phyloP scores from a whole-genome alignment of 495 filamentous ascomycete genomes.

The Hypoxylon cercidicola region DNA sequence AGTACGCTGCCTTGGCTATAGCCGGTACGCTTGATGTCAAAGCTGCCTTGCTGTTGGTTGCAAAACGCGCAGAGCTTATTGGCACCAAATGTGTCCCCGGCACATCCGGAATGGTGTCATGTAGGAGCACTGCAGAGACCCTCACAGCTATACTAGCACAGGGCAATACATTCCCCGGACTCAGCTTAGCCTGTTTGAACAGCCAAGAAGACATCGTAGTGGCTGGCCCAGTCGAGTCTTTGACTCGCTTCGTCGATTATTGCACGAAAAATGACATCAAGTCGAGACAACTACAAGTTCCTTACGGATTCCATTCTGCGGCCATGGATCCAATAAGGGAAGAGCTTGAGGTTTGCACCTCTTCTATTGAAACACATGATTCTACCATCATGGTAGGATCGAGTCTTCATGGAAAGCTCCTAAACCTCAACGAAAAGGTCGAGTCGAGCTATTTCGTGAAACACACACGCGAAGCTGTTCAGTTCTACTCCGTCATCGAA shows the following conservation, averaged over 20 bases:
- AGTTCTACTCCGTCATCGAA: slow-evolving; percentile 4
- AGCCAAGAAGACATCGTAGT: slow-evolving; percentile 32
- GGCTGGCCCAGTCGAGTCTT: slow-evolving; percentile 19
- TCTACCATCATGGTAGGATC: slow-evolving; percentile 5
- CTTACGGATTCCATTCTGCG: slow-evolving; percentile 32
- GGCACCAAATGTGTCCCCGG: slow-evolving; percentile 11
- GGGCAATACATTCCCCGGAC: background rate
- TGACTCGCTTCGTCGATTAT: slow-evolving; percentile 9
- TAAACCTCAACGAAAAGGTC: background rate
- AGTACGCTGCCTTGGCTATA: slow-evolving; percentile 30
- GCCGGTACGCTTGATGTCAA: slow-evolving; percentile 11
- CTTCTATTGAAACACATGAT: background rate
- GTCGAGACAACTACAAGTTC: slow-evolving; percentile 17
- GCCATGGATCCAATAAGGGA: slow-evolving; percentile 31
- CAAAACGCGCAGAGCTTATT: slow-evolving; percentile 31
- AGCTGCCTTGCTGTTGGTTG: slow-evolving; percentile 28
- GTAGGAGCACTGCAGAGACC: slow-evolving; percentile 11
- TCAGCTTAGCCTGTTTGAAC: slow-evolving; percentile 34
- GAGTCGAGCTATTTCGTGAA: slow-evolving; percentile 12
- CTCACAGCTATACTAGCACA: background rate
- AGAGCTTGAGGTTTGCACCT: slow-evolving; percentile 5
- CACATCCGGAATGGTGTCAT: slow-evolving; percentile 32
- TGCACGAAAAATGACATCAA: slow-evolving; percentile 20
- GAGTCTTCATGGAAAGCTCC: slow-evolving; percentile 13
- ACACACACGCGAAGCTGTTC: slow-evolving; percentile 17